Conservation (phyloP, 306 rosid genomes). For the Inga laurina region DNA sequence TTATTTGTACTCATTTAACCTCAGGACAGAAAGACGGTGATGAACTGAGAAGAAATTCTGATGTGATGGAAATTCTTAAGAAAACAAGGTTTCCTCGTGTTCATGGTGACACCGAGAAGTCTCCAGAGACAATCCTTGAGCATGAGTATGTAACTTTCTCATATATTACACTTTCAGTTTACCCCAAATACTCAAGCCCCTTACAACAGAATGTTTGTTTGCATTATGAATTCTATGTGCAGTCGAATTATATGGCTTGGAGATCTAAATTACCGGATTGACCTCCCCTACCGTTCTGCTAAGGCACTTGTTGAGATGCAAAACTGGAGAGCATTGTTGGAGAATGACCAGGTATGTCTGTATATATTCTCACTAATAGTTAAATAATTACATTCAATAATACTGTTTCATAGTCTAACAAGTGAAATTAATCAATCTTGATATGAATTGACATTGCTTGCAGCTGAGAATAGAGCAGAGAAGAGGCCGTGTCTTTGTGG, state of each 20-base stretch:
- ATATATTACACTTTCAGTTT: slow-evolving; percentile 6
- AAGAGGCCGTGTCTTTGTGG: slow-evolving; percentile 77
- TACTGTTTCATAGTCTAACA: not conserved
- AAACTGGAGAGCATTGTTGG: slow-evolving; percentile 97
- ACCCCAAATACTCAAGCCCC: not conserved
- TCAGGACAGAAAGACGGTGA: slow-evolving; percentile 99
- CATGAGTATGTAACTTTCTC: slow-evolving; percentile 79
- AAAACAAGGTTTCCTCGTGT: slow-evolving; percentile 96
- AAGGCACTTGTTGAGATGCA: slow-evolving; percentile 99
- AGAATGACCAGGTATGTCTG: slow-evolving; percentile 85
- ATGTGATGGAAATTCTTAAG: slow-evolving; percentile 92
- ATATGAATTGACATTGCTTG: slow-evolving; percentile 31
- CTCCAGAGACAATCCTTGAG: slow-evolving; percentile 94
- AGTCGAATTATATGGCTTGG: slow-evolving; percentile 99
- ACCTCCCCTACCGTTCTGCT: slow-evolving; percentile 89
- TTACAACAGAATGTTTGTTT: not conserved
- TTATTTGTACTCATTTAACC: slow-evolving; percentile 91
- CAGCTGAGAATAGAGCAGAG: slow-evolving; percentile 95
- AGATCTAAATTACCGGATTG: slow-evolving; percentile 95
- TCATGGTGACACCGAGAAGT: slow-evolving; percentile 70
- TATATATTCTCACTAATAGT: slow-evolving; percentile 5
- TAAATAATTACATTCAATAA: slow-evolving; percentile 16
- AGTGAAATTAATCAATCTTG: slow-evolving; percentile 20
- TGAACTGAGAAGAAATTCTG: slow-evolving; percentile 92
- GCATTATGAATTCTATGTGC: slow-evolving; percentile 16